Evolutionary conservation across 2,329 filamentous ascomycete species (phyloP).

Genomic region (Alternaria hordeiaustralica): DNA sequence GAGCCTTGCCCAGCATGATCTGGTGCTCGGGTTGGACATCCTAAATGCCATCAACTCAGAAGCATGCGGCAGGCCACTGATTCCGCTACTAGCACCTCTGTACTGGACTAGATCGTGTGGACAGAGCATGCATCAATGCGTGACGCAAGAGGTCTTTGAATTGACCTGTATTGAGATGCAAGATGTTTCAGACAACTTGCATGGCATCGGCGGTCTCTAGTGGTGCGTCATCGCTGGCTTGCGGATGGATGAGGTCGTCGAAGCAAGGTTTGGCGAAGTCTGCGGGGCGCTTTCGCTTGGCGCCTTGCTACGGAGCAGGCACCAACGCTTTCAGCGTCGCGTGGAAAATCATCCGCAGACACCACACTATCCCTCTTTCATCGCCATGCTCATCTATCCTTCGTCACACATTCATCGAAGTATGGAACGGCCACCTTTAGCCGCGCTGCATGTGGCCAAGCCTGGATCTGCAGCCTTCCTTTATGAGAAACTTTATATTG

Average conservation of each 20-base stretch:
- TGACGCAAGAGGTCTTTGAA: background rate
- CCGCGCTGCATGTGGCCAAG: background rate
- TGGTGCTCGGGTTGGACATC: background rate
- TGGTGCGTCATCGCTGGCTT: conserved; percentile 1
- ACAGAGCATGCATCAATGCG: background rate
- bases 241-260: conserved; percentile 19
- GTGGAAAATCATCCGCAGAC: conserved; percentile 5
- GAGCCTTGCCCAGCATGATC: background rate
- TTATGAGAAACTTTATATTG: conserved; percentile 5
- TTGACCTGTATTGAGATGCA: background rate
- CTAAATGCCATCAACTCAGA: background rate
- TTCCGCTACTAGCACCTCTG: background rate
- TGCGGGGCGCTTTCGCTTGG: conserved; percentile 10
- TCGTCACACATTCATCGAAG: background rate
- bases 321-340: conserved; percentile 5
- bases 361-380: background rate
- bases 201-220: too few species aligned
- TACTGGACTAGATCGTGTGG: background rate
- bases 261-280: conserved; percentile 19
- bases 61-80: background rate
- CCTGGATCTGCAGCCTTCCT: background rate
- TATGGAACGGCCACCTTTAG: conserved; percentile 4
- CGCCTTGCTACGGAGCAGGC: conserved; percentile 23
- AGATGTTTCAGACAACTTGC: background rate
- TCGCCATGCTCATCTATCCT: conserved; percentile 6